phyloP scores from a whole-genome alignment of 441 rosid species.

The Eutrema salsugineum region DNA sequence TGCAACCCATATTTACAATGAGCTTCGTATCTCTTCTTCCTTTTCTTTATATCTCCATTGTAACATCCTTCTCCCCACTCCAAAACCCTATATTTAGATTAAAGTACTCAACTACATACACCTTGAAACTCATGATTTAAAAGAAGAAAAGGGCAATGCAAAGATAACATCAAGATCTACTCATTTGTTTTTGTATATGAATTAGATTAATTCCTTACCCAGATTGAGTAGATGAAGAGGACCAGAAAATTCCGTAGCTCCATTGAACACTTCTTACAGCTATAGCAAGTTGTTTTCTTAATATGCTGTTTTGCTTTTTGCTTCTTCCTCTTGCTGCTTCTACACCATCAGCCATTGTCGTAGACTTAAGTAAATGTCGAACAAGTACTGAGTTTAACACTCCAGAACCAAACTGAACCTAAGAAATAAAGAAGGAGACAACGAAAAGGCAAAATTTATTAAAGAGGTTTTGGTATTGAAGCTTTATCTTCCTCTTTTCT shows the following conservation, averaged over 20 bases:
- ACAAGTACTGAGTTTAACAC: neutral
- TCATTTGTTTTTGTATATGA: neutral
- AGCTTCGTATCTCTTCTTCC: slow-evolving; percentile 54
- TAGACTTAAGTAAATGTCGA: neutral
- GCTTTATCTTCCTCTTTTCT: slow-evolving; percentile 6
- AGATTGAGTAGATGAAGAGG: slow-evolving; percentile 43
- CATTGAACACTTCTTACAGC: slow-evolving; percentile 58
- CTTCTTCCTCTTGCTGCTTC: slow-evolving; percentile 22
- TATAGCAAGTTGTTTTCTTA: slow-evolving; percentile 51
- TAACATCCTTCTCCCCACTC: slow-evolving; percentile 85
- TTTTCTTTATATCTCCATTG: slow-evolving; percentile 88
- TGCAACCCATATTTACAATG: slow-evolving; percentile 53
- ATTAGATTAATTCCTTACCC: slow-evolving; percentile 37
- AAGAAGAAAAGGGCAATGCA: neutral
- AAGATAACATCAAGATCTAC: slow-evolving; percentile 9
- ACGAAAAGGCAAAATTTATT: slow-evolving; percentile 14
- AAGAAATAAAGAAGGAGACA: slow-evolving; percentile 18
- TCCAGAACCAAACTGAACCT: neutral
- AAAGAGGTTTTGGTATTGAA: slow-evolving; percentile 16
- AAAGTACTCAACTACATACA: neutral
- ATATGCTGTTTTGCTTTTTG: slow-evolving; percentile 32
- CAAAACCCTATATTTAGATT: slow-evolving; percentile 44
- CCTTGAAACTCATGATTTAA: neutral
- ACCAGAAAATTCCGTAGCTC: slow-evolving; percentile 73
- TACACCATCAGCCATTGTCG: slow-evolving; percentile 48